Conservation (phyloP, 257 asterid species). For the Lycium barbarum region DNA sequence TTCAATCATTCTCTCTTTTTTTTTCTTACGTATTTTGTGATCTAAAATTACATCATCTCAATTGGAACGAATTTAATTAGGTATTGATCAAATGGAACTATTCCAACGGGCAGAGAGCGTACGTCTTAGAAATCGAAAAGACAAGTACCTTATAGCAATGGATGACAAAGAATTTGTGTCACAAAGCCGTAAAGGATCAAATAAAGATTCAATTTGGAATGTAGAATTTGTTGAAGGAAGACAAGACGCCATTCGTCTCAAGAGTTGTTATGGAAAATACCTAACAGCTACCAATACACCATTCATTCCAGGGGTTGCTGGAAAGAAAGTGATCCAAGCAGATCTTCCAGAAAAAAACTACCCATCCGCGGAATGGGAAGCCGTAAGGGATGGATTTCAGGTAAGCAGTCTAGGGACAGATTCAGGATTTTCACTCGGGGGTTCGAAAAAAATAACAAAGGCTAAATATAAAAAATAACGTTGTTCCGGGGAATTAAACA, state of each 20-base stretch:
- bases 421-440: too few species aligned
- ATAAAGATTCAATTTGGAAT: constrained; percentile 54
- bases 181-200: constrained; percentile 56
- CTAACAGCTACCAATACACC: constrained; percentile 65
- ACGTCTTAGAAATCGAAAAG: constrained; percentile 57
- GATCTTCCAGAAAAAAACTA: constrained; percentile 42
- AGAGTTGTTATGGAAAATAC: constrained; percentile 70
- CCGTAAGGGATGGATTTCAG: constrained; percentile 78
- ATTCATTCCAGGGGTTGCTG: constrained; percentile 58
- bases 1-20: background rate
- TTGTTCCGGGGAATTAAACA: too few species aligned
- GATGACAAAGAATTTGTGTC: constrained; percentile 54
- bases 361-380: constrained; percentile 69
- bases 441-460: too few species aligned
- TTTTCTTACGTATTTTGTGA: background rate
- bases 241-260: constrained; percentile 46
- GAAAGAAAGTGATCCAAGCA: constrained; percentile 60
- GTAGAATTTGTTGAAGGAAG: constrained; percentile 53
- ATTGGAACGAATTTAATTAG: background rate
- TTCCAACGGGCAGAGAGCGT: constrained; percentile 56
- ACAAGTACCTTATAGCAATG: constrained; percentile 64
- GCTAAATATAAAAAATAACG: too few species aligned
- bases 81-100: constrained; percentile 57
- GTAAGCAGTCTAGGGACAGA: constrained; percentile 29
- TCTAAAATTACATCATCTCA: background rate